phyloP scores from a whole-genome alignment of 805 yeast genomes.

The Saccharomycopsis javanensis region DNA sequence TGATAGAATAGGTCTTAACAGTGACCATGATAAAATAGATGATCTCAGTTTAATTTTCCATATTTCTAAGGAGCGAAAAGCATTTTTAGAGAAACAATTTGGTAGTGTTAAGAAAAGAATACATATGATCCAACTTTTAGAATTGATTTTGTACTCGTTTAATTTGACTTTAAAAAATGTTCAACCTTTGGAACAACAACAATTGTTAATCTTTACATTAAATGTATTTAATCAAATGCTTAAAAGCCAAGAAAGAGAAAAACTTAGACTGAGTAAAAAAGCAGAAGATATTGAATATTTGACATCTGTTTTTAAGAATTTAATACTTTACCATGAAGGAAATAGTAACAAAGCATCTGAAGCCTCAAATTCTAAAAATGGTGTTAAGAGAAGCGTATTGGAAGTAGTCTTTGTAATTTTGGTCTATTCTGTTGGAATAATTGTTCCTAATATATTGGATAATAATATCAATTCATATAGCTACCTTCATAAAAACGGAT shows the following conservation, averaged over 20 bases:
- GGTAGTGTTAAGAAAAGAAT: not conserved
- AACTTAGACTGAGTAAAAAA: not conserved
- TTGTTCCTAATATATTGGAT: conserved; percentile 9
- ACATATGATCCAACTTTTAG: conserved; percentile 2
- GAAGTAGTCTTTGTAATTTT: conserved; percentile 7
- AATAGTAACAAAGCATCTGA: not conserved
- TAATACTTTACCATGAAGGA: conserved; percentile 2
- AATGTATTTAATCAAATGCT: conserved; percentile 10
- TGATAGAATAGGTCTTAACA: not conserved
- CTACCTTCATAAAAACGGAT: not conserved
- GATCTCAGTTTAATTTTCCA: not conserved
- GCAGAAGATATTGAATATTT: conserved; percentile 11
- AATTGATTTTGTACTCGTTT: conserved; percentile 6
- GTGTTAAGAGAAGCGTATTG: not conserved
- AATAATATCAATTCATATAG: not conserved
- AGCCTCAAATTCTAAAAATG: not conserved
- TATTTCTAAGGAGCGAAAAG: conserved; percentile 1
- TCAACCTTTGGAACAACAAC: not conserved
- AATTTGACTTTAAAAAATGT: conserved; percentile 7
- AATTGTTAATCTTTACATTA: conserved; percentile 1
- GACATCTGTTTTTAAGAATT: conserved; percentile 4
- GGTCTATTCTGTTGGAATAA: conserved; percentile 13
- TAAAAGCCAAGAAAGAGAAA: not conserved
- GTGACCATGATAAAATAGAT: not conserved
- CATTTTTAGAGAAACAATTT: conserved; percentile 5